Conservation (phyloP, 2,329 filamentous ascomycete genomes). For the Neodidymelliopsis sp. region DNA sequence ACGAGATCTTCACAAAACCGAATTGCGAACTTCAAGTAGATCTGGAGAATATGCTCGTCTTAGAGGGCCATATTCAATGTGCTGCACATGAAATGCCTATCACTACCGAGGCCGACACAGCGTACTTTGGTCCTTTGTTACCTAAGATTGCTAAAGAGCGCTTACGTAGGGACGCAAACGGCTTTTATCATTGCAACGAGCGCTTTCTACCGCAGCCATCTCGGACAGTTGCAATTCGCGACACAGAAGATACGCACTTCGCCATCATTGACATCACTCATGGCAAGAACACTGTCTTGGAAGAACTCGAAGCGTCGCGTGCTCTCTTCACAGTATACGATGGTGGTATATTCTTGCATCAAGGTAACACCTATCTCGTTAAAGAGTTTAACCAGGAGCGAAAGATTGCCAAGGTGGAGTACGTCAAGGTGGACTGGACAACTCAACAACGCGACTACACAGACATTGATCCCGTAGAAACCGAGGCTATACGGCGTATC, state of each 20-base stretch:
- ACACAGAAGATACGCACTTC: conserved; percentile 91
- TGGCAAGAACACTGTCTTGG: conserved; percentile 81
- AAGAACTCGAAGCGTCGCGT: conserved; percentile 95
- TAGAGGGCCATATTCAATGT: conserved; percentile 95
- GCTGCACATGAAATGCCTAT: conserved; percentile 96
- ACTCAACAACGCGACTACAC: conserved; percentile 93
- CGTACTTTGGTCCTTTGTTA: conserved; percentile 82
- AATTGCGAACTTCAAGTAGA: conserved; percentile 92
- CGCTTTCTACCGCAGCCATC: conserved; percentile 87
- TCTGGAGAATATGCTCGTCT: conserved; percentile 85
- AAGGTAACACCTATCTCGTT: conserved; percentile 91
- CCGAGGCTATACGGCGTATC: conserved; percentile 82
- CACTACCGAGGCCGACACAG: conserved; percentile 73
- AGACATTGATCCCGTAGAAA: conserved; percentile 92
- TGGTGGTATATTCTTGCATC: conserved; percentile 94
- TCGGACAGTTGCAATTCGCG: conserved; percentile 83
- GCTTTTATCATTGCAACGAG: conserved; percentile 89
- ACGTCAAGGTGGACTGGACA: conserved; percentile 92
- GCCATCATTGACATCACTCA: conserved; percentile 90
- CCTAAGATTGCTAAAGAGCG: conserved; percentile 75
- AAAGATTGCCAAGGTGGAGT: conserved; percentile 85
- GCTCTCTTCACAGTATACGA: conserved; percentile 97
- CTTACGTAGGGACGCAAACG: conserved; percentile 74
- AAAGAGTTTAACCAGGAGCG: conserved; percentile 84
- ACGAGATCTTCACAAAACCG: conserved; percentile 90